Evolutionary conservation across 2,329 filamentous ascomycete species (phyloP), one percentile per base, ranked within the genome.

Genomic region (Alternaria sp.): DNA sequence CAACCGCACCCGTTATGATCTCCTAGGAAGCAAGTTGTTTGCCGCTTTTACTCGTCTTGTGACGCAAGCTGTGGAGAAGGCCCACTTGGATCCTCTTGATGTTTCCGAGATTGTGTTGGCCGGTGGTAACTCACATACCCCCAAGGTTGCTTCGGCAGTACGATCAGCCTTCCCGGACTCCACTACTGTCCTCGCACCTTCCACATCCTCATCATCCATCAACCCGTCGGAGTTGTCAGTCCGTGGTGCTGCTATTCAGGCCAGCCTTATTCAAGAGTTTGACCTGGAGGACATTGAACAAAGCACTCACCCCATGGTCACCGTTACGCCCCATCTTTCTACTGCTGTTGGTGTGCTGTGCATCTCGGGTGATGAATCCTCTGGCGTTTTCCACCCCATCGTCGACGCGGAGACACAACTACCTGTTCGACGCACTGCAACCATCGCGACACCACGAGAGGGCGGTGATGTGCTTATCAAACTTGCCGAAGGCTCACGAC

Each of bases 51-150:
- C 90, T 77, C 87, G 91, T 65, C 84, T 98, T 56, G 89, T 97
- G 57, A 88, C 93, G 79, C 85, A 90, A 67, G 93, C 88, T 53
- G 85, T 99, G 66, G 90, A 93, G 83, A 98, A 98, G 85, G 95
- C 95, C 45, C 90, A 88, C 36, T 85, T 99, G 45, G 94, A 98
- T 76, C 86, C 96, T 55, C 87, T 98, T 63, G 94, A 99, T 77
- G 87, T 99, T 58, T 91, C 97, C 75, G 93, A 97, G 83, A 91
- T 98, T 68, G 92, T 99, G 77, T 88, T 98, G 69, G 90, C 91
- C 46, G 95, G 95, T 68, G 95, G 95, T 72, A 91, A 91, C 64
- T 90, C 93, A 4, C 93, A 99, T 84, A 97, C 92, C 1, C 95
- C 95, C 63, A 93, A 94, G 81, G 91, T 98, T 69, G 94, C 95